Percentiles rank a stretch among this genome's conserved stretches.
These are phyloP conservation scores for Stipa capillata DNA, from an alignment of 176 grass and related monocot genomes.

Conservation along the genomic window DNA sequence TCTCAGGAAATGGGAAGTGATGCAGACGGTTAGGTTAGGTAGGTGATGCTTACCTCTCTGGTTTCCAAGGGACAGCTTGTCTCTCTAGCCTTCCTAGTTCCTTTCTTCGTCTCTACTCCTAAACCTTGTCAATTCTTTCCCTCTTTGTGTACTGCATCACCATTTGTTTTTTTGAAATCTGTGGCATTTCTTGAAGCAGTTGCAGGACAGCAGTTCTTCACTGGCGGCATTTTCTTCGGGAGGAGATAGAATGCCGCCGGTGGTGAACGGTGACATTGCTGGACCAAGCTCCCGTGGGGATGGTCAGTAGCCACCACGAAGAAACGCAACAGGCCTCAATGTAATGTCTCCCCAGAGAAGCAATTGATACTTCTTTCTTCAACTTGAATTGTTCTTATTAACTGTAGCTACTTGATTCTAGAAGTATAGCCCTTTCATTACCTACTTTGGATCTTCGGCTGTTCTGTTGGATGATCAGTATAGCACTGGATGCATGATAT, in stretches of 20 bases:
- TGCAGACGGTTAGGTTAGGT: constrained; percentile 10
- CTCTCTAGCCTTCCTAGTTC: constrained; percentile 28
- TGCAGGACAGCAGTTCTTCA: background rate
- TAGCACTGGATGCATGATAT: background rate
- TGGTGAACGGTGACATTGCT: background rate
- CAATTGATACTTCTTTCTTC: background rate
- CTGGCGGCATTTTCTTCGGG: background rate
- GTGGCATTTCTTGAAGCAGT: background rate
- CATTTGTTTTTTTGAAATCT: constrained; percentile 1
- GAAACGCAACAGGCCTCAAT: constrained; percentile 34
- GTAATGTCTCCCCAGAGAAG: constrained; percentile 25
- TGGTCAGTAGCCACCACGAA: background rate
- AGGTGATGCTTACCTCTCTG: constrained; percentile 49
- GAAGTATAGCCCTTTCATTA: background rate
- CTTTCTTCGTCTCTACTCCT: constrained; percentile 38
- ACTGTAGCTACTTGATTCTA: background rate
- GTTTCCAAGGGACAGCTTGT: constrained; percentile 15
- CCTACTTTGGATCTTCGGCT: background rate
- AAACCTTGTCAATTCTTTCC: constrained; percentile 18
- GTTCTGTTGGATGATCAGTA: background rate
- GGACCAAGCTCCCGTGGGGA: background rate
- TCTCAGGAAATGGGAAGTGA: background rate
- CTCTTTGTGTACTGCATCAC: background rate
- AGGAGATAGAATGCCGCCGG: background rate
- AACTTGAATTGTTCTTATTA: background rate